Percentiles rank a stretch among this genome's conserved stretches.
These are phyloP conservation scores for Fusarium sp. DNA, from an alignment of 2,329 filamentous ascomycete genomes.

Conservation along the genomic window DNA sequence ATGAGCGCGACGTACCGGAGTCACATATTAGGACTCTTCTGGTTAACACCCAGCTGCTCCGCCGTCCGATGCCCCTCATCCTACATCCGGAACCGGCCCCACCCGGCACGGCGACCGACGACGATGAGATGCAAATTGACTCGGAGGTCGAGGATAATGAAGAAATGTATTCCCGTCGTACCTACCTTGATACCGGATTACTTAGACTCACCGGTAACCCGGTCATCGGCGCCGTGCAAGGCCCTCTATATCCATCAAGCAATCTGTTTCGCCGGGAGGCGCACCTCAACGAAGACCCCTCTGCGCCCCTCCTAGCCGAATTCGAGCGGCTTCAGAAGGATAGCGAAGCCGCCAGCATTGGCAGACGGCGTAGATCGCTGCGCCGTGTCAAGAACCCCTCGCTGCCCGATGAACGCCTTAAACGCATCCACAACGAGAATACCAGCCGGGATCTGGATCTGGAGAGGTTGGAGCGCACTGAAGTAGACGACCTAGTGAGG, in stretches of 20 bases:
- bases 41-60: constrained; percentile 54
- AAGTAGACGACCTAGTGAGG: constrained; percentile 38
- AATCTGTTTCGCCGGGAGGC: constrained; percentile 63
- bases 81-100: constrained; percentile 65
- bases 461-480: constrained; percentile 34
- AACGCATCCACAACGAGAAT: constrained; percentile 48
- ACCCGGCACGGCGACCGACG: constrained; percentile 49
- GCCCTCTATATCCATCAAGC: constrained; percentile 63
- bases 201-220: constrained; percentile 61
- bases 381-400: constrained; percentile 46
- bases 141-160: constrained; percentile 23
- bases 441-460: constrained; percentile 49
- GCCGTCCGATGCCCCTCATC: constrained; percentile 62
- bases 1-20: constrained; percentile 58
- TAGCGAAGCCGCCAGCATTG: constrained; percentile 51
- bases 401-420: constrained; percentile 19
- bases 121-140: constrained; percentile 24
- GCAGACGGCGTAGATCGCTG: constrained; percentile 43
- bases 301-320: constrained; percentile 59
- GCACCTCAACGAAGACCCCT: constrained; percentile 61
- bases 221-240: constrained; percentile 68
- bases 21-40: constrained; percentile 56
- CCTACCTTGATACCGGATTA: constrained; percentile 56
- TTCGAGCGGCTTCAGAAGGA: constrained; percentile 62
- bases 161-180: constrained; percentile 46